A percentile compares a stretch with the other conserved stretches of the same genome.
Evolutionary conservation across 2,329 filamentous ascomycete species (phyloP).

Genomic region (Stagonosporopsis rhizophila): DNA sequence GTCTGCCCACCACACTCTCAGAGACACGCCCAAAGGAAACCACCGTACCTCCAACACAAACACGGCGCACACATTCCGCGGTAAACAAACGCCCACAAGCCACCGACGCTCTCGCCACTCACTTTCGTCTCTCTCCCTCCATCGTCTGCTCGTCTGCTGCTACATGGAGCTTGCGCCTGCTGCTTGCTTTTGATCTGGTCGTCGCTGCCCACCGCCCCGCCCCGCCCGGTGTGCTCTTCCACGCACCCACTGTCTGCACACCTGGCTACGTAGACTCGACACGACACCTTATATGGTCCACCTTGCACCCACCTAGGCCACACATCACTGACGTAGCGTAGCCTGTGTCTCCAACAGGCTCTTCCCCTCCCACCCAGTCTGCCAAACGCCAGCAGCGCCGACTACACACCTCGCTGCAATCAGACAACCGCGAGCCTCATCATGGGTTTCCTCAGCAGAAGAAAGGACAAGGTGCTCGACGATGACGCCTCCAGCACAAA

Average conservation of each 20-base stretch:
- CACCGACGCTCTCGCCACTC: conserved; percentile 5
- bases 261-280: background rate
- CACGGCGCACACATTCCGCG: conserved; percentile 10
- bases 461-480: conserved; percentile 58
- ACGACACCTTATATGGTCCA: conserved; percentile 6
- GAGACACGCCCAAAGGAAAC: conserved; percentile 2
- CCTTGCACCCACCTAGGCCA: conserved; percentile 18
- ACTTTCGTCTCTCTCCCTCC: conserved; percentile 20
- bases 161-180: conserved; percentile 40
- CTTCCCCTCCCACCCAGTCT: conserved; percentile 13
- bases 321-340: conserved; percentile 23
- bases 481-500: conserved; percentile 39
- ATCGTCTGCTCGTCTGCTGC: conserved; percentile 18
- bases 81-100: background rate
- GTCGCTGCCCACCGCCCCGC: conserved; percentile 14
- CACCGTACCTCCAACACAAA: conserved; percentile 2
- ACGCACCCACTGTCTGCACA: background rate
- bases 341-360: conserved; percentile 23
- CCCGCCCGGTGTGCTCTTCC: background rate
- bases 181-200: conserved; percentile 21
- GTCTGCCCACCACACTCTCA: conserved; percentile 3
- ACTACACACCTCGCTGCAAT: too few species aligned
- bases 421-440: conserved; percentile 52
- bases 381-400: conserved; percentile 18
- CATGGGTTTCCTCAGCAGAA: conserved; percentile 80